These are phyloP conservation scores for Suhomyces bokatorum DNA, from an alignment of 1,139 yeast genomes.

Conservation along the genomic window DNA sequence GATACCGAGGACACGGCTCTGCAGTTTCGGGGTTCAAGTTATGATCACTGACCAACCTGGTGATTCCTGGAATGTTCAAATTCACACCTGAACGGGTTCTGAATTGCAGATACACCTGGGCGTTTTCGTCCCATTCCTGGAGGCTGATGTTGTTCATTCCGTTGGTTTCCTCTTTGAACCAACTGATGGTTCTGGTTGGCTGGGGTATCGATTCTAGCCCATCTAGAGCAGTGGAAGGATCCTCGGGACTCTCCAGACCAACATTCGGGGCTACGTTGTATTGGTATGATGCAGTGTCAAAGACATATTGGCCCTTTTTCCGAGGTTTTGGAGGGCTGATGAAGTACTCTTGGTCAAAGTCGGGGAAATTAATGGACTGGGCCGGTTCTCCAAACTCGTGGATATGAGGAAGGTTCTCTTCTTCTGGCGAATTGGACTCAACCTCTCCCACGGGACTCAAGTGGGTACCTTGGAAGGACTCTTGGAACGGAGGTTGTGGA, in stretches of 20 bases:
- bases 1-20: slow-evolving; percentile 8
- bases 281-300: background rate
- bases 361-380: slow-evolving; percentile 23
- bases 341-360: slow-evolving; percentile 28
- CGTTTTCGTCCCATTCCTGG: slow-evolving; percentile 35
- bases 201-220: slow-evolving; percentile 39
- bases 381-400: slow-evolving; percentile 29
- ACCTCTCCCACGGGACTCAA: slow-evolving; percentile 18
- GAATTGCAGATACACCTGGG: slow-evolving; percentile 25
- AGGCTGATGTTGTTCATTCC: slow-evolving; percentile 27
- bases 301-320: slow-evolving; percentile 8
- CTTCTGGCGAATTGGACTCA: slow-evolving; percentile 13
- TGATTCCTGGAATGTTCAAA: slow-evolving; percentile 17
- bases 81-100: slow-evolving; percentile 27
- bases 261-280: background rate
- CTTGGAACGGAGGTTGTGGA: background rate
- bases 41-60: slow-evolving; percentile 17
- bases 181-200: slow-evolving; percentile 16
- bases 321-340: slow-evolving; percentile 8
- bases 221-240: slow-evolving; percentile 5
- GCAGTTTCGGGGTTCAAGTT: slow-evolving; percentile 9
- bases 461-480: slow-evolving; percentile 1
- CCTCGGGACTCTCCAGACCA: background rate
- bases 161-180: slow-evolving; percentile 11
- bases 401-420: slow-evolving; percentile 22